Evolutionary conservation across 2,329 filamentous ascomycete genomes (phyloP).

Genomic region (Triangularia setosa): DNA sequence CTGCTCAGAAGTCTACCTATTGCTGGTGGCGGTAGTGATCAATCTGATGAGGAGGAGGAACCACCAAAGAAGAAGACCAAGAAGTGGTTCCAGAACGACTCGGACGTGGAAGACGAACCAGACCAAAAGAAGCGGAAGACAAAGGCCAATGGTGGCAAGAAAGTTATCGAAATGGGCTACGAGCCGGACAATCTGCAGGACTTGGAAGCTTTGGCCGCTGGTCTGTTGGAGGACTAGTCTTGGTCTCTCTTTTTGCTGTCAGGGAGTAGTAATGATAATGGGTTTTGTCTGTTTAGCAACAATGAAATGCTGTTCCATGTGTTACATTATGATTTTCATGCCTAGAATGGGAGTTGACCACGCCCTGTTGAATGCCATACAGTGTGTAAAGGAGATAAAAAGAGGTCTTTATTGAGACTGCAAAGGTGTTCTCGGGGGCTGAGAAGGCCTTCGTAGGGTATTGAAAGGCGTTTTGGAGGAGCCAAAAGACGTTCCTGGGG

Average conservation of each 20-base stretch:
- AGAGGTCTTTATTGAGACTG: too few species aligned
- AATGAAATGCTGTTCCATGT: neutral
- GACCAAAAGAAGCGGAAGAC: conserved; percentile 53
- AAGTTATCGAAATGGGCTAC: conserved; percentile 58
- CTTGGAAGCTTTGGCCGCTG: conserved; percentile 71
- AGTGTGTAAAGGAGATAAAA: neutral
- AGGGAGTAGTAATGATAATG: neutral
- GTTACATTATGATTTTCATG: neutral
- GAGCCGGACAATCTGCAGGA: conserved; percentile 78
- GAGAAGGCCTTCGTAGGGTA: neutral
- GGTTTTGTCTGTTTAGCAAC: neutral
- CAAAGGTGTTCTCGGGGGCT: neutral
- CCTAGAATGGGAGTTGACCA: neutral
- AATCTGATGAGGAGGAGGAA: conserved; percentile 40
- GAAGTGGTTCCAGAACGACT: conserved; percentile 64
- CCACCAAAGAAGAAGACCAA: conserved; percentile 52
- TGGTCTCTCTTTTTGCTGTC: neutral
- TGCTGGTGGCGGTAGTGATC: conserved; percentile 31
- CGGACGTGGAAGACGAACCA: conserved; percentile 38
- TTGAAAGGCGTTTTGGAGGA: too few species aligned
- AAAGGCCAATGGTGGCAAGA: conserved; percentile 45
- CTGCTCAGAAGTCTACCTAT: conserved; percentile 56
- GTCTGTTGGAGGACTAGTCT: conserved; percentile 55
- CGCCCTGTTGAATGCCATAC: neutral
- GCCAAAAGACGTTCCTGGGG: neutral